phyloP scores from a whole-genome alignment of 805 yeast species.

The Hanseniaspora clermontiae region DNA sequence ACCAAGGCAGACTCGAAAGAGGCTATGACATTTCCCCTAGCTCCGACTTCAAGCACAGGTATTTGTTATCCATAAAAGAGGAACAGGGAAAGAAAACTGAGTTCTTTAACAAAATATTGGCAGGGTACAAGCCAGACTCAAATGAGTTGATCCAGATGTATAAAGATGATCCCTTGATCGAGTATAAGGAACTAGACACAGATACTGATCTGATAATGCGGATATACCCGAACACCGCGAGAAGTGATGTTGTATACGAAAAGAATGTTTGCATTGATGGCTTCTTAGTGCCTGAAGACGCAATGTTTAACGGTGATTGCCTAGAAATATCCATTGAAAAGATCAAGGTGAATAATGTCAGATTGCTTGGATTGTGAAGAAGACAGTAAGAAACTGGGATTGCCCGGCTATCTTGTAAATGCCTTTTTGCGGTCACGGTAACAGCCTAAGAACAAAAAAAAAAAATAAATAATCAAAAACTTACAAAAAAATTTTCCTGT shows the following conservation, averaged over 20 bases:
- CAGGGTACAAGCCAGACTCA: background rate
- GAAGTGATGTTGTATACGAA: background rate
- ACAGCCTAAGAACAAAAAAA: too few species aligned
- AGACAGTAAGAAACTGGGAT: too few species aligned
- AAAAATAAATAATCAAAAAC: too few species aligned
- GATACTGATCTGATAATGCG: background rate
- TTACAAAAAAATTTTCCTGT: too few species aligned
- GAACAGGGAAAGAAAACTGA: background rate
- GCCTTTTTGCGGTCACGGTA: too few species aligned
- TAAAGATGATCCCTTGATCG: background rate
- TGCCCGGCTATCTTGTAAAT: too few species aligned
- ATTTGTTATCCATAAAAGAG: slow-evolving; percentile 3
- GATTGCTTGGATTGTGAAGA: background rate
- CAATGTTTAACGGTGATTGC: background rate
- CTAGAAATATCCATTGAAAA: background rate
- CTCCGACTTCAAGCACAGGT: background rate
- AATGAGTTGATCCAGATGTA: background rate
- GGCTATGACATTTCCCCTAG: slow-evolving; percentile 7
- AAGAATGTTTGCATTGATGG: slow-evolving; percentile 8
- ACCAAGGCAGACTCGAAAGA: slow-evolving; percentile 9
- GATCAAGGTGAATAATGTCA: background rate
- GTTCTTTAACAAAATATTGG: background rate
- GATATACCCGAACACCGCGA: background rate
- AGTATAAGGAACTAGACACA: background rate
- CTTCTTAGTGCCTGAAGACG: background rate